Evolutionary conservation across 805 yeast species (phyloP).

Genomic region (Hagleromyces aurorensis): DNA sequence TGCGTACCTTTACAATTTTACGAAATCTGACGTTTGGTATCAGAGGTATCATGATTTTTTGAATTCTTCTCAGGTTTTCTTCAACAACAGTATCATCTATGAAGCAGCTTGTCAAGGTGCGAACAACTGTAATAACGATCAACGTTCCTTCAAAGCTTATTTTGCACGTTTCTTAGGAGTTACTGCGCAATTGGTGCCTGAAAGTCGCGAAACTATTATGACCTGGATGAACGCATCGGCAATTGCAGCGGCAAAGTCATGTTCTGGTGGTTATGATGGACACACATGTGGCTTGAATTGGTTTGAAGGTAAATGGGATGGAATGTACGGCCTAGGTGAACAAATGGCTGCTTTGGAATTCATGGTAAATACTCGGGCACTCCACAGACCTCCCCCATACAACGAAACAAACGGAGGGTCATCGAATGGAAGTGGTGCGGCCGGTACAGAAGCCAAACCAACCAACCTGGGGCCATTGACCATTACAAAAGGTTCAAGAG

Average conservation of each 20-base stretch:
- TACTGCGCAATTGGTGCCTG: conserved; percentile 66
- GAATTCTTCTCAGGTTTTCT: conserved; percentile 49
- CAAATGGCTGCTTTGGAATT: conserved; percentile 79
- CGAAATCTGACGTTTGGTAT: conserved; percentile 60
- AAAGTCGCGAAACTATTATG: conserved; percentile 29
- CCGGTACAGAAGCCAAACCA: conserved; percentile 46
- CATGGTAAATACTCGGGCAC: conserved; percentile 36
- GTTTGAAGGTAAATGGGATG: conserved; percentile 65
- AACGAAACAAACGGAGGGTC: conserved; percentile 61
- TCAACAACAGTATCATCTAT: conserved; percentile 51
- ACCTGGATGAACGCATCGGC: conserved; percentile 42
- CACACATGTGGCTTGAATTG: conserved; percentile 86
- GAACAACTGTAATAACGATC: conserved; percentile 70
- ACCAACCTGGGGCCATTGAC: conserved; percentile 35
- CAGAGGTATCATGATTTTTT: conserved; percentile 49
- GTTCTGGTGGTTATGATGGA: conserved; percentile 83
- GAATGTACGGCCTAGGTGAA: conserved; percentile 77
- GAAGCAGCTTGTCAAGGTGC: conserved; percentile 78
- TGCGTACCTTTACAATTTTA: conserved; percentile 72
- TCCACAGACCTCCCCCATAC: conserved; percentile 45
- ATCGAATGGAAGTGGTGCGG: conserved; percentile 57
- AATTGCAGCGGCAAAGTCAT: conserved; percentile 67
- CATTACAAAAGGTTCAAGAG: conserved; percentile 42
- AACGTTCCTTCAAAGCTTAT: conserved; percentile 86
- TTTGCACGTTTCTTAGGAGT: conserved; percentile 66